Percentiles rank a stretch among this genome's conserved stretches.
Evolutionary conservation across 2,329 filamentous ascomycete species (phyloP).

Genomic region (Drechslerella coelobrocha): DNA sequence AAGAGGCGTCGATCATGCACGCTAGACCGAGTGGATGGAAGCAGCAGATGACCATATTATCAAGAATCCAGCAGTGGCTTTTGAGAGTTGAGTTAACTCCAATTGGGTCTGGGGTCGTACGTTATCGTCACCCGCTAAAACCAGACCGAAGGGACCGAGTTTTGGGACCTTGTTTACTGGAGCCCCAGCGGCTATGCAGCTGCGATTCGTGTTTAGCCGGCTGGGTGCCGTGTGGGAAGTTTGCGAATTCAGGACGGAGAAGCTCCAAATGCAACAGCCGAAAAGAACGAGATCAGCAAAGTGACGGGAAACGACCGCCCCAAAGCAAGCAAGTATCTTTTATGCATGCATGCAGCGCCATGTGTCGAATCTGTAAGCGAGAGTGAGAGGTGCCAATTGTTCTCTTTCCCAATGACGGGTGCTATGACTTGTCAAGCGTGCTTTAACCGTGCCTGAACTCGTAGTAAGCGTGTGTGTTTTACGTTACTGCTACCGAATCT

Average conservation of each 20-base stretch:
- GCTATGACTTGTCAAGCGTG: slow-evolving; percentile 29
- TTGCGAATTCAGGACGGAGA: background rate
- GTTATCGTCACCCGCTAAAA: too few species aligned
- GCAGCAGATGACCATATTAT: too few species aligned
- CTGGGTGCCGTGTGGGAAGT: background rate
- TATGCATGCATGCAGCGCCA: slow-evolving; percentile 1
- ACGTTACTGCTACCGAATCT: background rate
- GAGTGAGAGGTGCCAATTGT: background rate
- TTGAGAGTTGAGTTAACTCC: too few species aligned
- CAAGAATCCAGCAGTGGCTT: too few species aligned
- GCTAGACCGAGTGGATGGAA: too few species aligned
- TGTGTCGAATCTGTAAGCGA: slow-evolving; percentile 9
- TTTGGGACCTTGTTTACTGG: too few species aligned
- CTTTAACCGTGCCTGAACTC: slow-evolving; percentile 10
- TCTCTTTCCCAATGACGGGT: background rate
- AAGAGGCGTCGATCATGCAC: too few species aligned
- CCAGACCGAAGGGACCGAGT: too few species aligned
- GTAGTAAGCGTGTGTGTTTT: background rate
- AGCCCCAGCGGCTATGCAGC: slow-evolving; percentile 6
- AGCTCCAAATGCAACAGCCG: background rate
- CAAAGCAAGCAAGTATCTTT: background rate
- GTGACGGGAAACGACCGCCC: slow-evolving; percentile 27
- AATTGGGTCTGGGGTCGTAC: too few species aligned
- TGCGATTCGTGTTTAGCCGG: slow-evolving; percentile 26
- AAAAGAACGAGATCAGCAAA: slow-evolving; percentile 5